Conservation (phyloP, 1,284 basidiomycete genomes). For the Singerocomus inundabilis region DNA sequence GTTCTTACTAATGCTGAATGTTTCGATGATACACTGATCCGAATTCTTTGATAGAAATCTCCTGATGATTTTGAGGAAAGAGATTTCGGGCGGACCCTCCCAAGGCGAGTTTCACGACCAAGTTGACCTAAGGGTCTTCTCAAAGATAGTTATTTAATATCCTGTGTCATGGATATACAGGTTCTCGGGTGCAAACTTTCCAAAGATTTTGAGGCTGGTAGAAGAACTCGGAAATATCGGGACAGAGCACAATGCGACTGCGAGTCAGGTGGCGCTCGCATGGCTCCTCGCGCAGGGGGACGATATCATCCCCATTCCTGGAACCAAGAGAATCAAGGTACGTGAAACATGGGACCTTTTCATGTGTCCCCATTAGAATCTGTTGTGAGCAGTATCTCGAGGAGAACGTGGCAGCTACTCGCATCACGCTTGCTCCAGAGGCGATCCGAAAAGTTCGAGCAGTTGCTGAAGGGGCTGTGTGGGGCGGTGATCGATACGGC, state of each 20-base stretch:
- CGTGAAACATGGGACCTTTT: not conserved
- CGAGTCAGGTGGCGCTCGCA: slow-evolving; percentile 46
- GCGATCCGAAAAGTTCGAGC: slow-evolving; percentile 36
- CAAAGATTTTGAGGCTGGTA: slow-evolving; percentile 42
- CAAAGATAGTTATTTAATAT: not conserved
- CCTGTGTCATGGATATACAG: slow-evolving; percentile 5
- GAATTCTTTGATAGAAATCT: slow-evolving; percentile 27
- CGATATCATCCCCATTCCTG: slow-evolving; percentile 38
- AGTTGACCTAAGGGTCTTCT: not conserved
- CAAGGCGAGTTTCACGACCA: slow-evolving; percentile 13
- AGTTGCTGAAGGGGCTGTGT: slow-evolving; percentile 28
- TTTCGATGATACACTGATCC: not conserved
- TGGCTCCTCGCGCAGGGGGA: slow-evolving; percentile 44
- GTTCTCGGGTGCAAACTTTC: slow-evolving; percentile 40
- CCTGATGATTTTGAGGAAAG: slow-evolving; percentile 41
- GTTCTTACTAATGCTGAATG: not conserved
- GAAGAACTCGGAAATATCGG: slow-evolving; percentile 37
- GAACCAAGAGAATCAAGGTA: slow-evolving; percentile 33
- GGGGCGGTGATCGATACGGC: slow-evolving; percentile 24
- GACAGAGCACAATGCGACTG: slow-evolving; percentile 33
- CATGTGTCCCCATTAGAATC: too few relatives aligned
- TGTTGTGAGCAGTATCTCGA: slow-evolving; percentile 26
- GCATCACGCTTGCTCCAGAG: slow-evolving; percentile 33
- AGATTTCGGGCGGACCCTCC: slow-evolving; percentile 34
- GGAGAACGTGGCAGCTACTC: slow-evolving; percentile 38